phyloP scores from a whole-genome alignment of 805 yeast species.

The Suhomyces sp. region DNA sequence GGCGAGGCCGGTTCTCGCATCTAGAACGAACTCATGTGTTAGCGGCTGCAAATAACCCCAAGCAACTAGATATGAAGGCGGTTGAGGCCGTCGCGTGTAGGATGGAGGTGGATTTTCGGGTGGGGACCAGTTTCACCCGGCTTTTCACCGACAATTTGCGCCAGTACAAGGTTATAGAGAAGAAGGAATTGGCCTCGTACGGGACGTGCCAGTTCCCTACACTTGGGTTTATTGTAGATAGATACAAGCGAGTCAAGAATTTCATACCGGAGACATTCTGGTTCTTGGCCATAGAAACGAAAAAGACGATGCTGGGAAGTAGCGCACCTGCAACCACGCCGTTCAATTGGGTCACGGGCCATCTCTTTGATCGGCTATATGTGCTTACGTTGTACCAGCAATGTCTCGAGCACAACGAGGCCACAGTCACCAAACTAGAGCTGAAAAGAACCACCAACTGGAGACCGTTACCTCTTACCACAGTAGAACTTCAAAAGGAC shows the following conservation, averaged over 20 bases:
- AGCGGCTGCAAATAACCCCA: slow-evolving; percentile 71
- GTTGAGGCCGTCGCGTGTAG: slow-evolving; percentile 86
- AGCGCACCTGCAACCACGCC: slow-evolving; percentile 18
- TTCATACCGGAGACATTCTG: slow-evolving; percentile 81
- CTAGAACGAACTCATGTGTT: slow-evolving; percentile 71
- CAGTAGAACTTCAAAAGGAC: slow-evolving; percentile 87
- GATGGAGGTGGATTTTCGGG: slow-evolving; percentile 80
- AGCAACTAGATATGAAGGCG: slow-evolving; percentile 57
- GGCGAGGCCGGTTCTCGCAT: slow-evolving; percentile 86
- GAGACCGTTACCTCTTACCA: slow-evolving; percentile 88
- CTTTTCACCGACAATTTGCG: slow-evolving; percentile 58
- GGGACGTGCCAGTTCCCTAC: slow-evolving; percentile 98
- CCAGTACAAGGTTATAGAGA: slow-evolving; percentile 29
- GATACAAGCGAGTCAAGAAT: slow-evolving; percentile 69
- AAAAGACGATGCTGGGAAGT: slow-evolving; percentile 10
- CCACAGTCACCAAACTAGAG: slow-evolving; percentile 47
- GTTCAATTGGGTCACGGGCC: slow-evolving; percentile 71
- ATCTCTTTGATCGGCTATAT: slow-evolving; percentile 68
- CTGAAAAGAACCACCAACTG: slow-evolving; percentile 69
- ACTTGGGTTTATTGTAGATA: slow-evolving; percentile 90
- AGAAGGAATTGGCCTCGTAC: slow-evolving; percentile 57
- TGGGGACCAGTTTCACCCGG: slow-evolving; percentile 88
- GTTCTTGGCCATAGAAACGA: slow-evolving; percentile 56
- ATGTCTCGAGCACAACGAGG: slow-evolving; percentile 53
- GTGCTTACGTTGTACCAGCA: slow-evolving; percentile 65